A percentile compares a stretch with the other conserved stretches of the same genome.
These are phyloP conservation scores for Suillus spraguei DNA, from an alignment of 768 basidiomycete genomes.

Conservation along the genomic window DNA sequence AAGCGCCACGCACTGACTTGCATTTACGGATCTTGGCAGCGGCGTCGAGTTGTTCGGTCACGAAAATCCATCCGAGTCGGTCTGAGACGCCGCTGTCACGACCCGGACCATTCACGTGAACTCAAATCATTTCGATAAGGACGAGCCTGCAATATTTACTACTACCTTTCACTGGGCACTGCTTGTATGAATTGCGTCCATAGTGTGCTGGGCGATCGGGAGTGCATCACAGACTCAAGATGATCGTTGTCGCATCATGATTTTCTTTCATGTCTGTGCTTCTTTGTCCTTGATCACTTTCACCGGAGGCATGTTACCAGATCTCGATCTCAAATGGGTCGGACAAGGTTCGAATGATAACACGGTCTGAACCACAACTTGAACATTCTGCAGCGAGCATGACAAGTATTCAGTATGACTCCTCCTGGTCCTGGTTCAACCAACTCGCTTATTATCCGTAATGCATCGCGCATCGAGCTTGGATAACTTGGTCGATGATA, in stretches of 20 bases:
- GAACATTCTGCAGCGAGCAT: not conserved
- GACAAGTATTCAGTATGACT: not conserved
- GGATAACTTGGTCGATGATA: conserved; percentile 30
- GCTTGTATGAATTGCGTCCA: not conserved
- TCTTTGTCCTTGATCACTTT: not conserved
- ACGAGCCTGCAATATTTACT: no score
- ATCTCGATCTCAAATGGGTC: not conserved
- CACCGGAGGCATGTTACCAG: not conserved
- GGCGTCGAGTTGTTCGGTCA: not conserved
- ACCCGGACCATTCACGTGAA: not conserved
- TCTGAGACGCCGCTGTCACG: not conserved
- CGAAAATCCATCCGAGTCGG: not conserved
- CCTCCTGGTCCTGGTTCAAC: not conserved
- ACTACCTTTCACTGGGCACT: not conserved
- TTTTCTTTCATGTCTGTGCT: not conserved
- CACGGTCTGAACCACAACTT: not conserved
- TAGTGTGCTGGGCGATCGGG: not conserved
- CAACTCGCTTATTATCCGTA: not conserved
- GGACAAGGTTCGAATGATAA: no score
- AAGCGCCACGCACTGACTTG: not conserved
- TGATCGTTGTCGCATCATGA: no score
- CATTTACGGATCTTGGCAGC: no score
- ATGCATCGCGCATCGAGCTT: conserved; percentile 13
- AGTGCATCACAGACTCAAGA: not conserved
- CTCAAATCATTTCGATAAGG: not conserved